Evolutionary conservation across 1,284 basidiomycete species (phyloP), one percentile per base, ranked within the genome.

Genomic region (Volvariella surrecta): DNA sequence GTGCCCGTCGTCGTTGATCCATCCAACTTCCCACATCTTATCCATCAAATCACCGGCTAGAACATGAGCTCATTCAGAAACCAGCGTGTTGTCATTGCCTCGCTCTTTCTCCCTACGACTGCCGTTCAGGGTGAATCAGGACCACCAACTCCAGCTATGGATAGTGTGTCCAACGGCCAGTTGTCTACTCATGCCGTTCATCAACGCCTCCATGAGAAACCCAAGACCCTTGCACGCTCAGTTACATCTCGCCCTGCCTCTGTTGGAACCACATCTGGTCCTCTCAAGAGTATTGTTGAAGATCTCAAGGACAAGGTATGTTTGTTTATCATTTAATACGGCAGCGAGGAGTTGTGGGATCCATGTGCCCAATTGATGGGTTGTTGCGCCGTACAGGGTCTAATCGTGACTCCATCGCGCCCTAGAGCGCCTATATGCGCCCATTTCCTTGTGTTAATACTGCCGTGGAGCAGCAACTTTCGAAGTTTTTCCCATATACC

Each of bases 31-130:
- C 24, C 24, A 6, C 24, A 28, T 28, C 24, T 6, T 28, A 6
- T 11, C 24, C 24, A 28, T 28, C 24, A 28, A 6, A 6, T 28
- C 6, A 11, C 24, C 24, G 24, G 11, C 24, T n/a, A n/a, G n/a
- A 28, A 6, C 24, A 83, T 84, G 82, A 73, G 59, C 47, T 71
- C 79, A 32, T 70, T 83, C 50, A 68, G 79, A 47, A 76, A 78
- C 59, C 80, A 84, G 57, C 68, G 85, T 24, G 70, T 84, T 43
- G 67, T 89, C 57, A 80, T 89, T 58, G 85, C 85, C 10, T 81
- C 82, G 16, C 76, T 89, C 44, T 88, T 88, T 55, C 75, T 89
- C 38, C 86, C 85, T 28, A 75, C 73, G 46, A 85, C 83, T 28
- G 73, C 74, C 38, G 71, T 77, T 39, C 63, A 79, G 32, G 76